Percentiles rank a stretch among this genome's conserved stretches.
These are phyloP conservation scores for Fusarium pininemorale DNA, from an alignment of 2,329 filamentous ascomycete species.

Conservation along the genomic window DNA sequence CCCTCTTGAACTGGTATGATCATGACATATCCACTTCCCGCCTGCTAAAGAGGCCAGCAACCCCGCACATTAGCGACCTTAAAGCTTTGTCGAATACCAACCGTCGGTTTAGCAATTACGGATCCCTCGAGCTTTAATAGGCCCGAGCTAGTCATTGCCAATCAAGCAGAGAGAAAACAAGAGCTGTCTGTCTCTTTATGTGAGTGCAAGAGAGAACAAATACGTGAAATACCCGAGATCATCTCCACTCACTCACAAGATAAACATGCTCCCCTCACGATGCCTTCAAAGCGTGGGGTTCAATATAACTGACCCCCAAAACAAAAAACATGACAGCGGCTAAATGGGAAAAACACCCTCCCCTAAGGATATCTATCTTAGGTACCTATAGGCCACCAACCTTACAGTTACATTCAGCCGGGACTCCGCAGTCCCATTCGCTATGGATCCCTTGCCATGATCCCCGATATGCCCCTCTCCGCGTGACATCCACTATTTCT, in stretches of 20 bases:
- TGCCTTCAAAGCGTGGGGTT: neutral
- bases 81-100: conserved; percentile 37
- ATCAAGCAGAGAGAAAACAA: neutral
- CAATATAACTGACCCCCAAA: neutral
- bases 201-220: neutral
- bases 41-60: neutral
- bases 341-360: neutral
- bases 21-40: conserved; percentile 22
- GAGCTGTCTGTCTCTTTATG: neutral
- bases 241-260: neutral
- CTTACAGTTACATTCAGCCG: conserved; percentile 1
- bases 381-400: neutral
- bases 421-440: neutral
- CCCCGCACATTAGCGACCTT: conserved; percentile 8
- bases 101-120: conserved; percentile 39
- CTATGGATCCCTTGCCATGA: neutral
- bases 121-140: neutral
- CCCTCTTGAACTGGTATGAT: conserved; percentile 12
- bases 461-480: neutral
- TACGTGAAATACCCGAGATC: neutral
- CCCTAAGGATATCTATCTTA: neutral
- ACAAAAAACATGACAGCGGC: neutral
- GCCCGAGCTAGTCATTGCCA: neutral
- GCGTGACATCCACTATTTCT: conserved; percentile 1
- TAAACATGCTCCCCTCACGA: neutral